These are phyloP conservation scores for Mortierella sp. DNA, from an alignment of 371 early-diverging fungal species.

Conservation along the genomic window DNA sequence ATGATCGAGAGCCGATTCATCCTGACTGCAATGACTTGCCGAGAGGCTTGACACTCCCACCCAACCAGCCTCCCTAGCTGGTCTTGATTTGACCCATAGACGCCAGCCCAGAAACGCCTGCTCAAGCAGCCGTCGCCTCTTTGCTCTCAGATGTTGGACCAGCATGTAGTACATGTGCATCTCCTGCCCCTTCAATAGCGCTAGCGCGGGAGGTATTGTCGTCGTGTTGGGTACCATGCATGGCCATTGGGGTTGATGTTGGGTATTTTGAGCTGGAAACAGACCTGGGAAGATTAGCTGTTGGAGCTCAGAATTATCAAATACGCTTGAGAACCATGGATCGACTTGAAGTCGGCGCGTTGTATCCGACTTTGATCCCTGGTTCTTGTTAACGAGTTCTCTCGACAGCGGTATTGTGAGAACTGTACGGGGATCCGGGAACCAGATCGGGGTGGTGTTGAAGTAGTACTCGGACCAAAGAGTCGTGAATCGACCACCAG, in stretches of 20 bases:
- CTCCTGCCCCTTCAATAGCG: slow-evolving; percentile 27
- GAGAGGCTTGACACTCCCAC: slow-evolving; percentile 8
- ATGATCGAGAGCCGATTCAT: slow-evolving; percentile 1
- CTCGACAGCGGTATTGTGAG: slow-evolving; percentile 5
- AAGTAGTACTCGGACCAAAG: slow-evolving; percentile 52
- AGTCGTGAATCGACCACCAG: slow-evolving; percentile 37
- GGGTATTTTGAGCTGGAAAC: neutral
- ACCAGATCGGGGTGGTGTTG: slow-evolving; percentile 14
- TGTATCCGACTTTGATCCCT: neutral
- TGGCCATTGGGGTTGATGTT: neutral
- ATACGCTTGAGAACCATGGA: slow-evolving; percentile 25
- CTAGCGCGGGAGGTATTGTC: slow-evolving; percentile 36
- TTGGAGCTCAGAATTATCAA: slow-evolving; percentile 15
- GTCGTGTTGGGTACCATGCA: neutral
- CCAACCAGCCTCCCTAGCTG: slow-evolving; percentile 34
- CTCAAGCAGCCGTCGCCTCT: slow-evolving; percentile 6
- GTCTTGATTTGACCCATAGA: slow-evolving; percentile 16
- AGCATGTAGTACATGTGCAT: slow-evolving; percentile 33
- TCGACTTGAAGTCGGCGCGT: neutral
- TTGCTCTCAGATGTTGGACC: slow-evolving; percentile 17
- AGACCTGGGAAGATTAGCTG: slow-evolving; percentile 24
- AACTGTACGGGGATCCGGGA: slow-evolving; percentile 27
- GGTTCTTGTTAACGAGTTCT: neutral
- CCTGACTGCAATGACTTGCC: slow-evolving; percentile 10
- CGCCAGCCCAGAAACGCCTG: slow-evolving; percentile 27